Evolutionary conservation across 1,139 yeast species (phyloP), one percentile per base, ranked within the genome.

Genomic region (Blastobotrys niveus): DNA sequence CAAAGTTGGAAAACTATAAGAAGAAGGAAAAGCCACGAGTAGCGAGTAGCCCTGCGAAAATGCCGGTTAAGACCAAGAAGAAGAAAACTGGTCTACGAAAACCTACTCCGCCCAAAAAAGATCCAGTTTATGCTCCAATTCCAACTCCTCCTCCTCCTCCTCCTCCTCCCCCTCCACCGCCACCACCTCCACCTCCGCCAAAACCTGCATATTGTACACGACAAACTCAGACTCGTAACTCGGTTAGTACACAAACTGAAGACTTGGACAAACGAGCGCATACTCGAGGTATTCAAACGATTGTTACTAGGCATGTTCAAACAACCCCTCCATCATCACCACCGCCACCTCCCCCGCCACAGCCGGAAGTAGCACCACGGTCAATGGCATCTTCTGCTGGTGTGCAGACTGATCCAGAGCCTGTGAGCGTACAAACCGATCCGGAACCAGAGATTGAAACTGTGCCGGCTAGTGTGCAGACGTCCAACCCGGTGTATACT

Each of bases 171-270:
- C 6, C 18, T 7, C 18, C 31, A 22, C n/a, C 18, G n/a, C 34
- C 34, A 2, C 25, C 34, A 5, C 31, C 20, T 6, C 33, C 40
- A 15, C 20, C n/a, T 4, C 20, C 14, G 7, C 33, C 32, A 12
- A 10, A 7, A 3, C 5, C 19, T n/a, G 19, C 20, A 4, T 29
- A 29, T 18, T 36, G 25, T 10, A 34, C 44, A 9, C 17, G 40
- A 20, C 34, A 33, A 22, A 30, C 44, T 31, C 48, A 50, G 35
- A 43, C 39, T 3, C 48, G 43, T 9, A 45, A 44, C 18, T 51
- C 50, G 22, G 49, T 47, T 5, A 48, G 38, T 7, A 50, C 52
- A 14, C 59, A 56, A 38, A 55, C 59, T 9, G 57, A 55, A 3
- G 38, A 38, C 4, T 9, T 12, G 10, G 25, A 37, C 3, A n/a